Evolutionary conservation across 179 eudicot genomes (phyloP).

Genomic region (Silene noctiflora): DNA sequence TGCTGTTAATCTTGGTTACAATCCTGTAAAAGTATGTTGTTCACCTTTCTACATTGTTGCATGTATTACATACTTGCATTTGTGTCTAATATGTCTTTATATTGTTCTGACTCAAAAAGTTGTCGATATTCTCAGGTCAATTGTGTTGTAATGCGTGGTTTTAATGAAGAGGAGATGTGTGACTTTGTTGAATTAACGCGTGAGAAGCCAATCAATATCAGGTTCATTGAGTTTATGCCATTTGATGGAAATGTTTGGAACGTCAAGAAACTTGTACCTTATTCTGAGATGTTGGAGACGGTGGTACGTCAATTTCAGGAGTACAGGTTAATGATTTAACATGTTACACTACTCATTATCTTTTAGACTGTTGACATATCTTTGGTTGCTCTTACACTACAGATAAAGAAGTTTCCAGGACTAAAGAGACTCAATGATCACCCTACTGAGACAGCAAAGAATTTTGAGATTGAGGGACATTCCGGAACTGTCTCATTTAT

Average conservation of each 20-base stretch:
- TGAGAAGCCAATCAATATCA: conserved; percentile 74
- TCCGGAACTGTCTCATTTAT: conserved; percentile 86
- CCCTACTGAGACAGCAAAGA: conserved; percentile 93
- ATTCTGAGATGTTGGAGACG: conserved; percentile 69
- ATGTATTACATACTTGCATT: background rate
- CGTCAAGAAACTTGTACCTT: conserved; percentile 85
- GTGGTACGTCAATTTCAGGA: conserved; percentile 51
- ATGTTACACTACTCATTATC: background rate
- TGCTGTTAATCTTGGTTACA: conserved; percentile 70
- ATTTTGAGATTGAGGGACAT: conserved; percentile 82
- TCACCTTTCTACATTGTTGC: background rate
- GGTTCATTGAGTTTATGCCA: conserved; percentile 98
- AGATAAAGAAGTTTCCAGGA: conserved; percentile 55
- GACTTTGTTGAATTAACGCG: conserved; percentile 88
- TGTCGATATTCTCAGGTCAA: conserved; percentile 52
- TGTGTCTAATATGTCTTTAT: background rate
- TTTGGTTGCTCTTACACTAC: conserved; percentile 16
- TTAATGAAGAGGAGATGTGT: conserved; percentile 93
- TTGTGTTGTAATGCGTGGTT: conserved; percentile 96
- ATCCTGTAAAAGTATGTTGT: conserved; percentile 77
- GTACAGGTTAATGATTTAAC: background rate
- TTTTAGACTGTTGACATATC: background rate
- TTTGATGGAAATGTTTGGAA: conserved; percentile 99
- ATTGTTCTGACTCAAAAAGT: background rate
- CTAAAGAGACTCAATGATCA: conserved; percentile 61